A percentile compares a stretch with the other conserved stretches of the same genome.
Conservation (phyloP, 2,329 filamentous ascomycete genomes). For the Exophiala sideris region DNA sequence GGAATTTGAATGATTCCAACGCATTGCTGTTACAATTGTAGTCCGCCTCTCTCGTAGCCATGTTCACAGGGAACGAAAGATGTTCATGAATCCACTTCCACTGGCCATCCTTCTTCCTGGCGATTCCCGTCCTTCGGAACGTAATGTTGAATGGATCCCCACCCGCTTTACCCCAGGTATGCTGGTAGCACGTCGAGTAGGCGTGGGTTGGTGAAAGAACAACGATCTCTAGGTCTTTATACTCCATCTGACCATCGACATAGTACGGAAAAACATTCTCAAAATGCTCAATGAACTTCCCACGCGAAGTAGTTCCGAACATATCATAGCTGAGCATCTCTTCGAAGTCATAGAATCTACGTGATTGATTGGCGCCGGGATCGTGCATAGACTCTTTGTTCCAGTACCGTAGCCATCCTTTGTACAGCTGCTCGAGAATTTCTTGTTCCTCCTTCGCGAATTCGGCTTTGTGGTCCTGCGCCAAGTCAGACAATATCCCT, state of each 20-base stretch:
- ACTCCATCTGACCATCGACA: slow-evolving; percentile 6
- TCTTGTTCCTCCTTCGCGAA: slow-evolving; percentile 3
- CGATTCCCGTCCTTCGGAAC: slow-evolving; percentile 6
- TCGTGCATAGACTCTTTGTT: slow-evolving; percentile 7
- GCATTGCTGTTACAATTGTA: not conserved
- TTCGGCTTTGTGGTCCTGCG: slow-evolving; percentile 5
- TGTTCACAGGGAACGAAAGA: slow-evolving; percentile 6
- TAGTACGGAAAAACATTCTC: slow-evolving; percentile 6
- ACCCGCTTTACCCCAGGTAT: slow-evolving; percentile 7
- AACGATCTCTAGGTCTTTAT: slow-evolving; percentile 6
- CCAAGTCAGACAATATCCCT: not conserved
- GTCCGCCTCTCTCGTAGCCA: not conserved
- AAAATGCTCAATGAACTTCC: slow-evolving; percentile 8
- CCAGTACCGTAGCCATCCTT: slow-evolving; percentile 10
- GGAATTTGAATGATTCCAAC: not conserved
- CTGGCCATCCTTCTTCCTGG: slow-evolving; percentile 6
- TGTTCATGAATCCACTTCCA: slow-evolving; percentile 11
- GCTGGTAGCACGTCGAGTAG: slow-evolving; percentile 4
- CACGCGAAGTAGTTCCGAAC: slow-evolving; percentile 7
- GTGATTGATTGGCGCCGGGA: not conserved
- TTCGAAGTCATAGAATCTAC: slow-evolving; percentile 5
- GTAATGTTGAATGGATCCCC: slow-evolving; percentile 5
- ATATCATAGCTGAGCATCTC: slow-evolving; percentile 14
- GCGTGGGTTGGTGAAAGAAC: not conserved
- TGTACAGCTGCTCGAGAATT: slow-evolving; percentile 6